These are phyloP conservation scores for Bipolaris gigantea DNA, from an alignment of 2,329 filamentous ascomycete genomes.

Conservation along the genomic window DNA sequence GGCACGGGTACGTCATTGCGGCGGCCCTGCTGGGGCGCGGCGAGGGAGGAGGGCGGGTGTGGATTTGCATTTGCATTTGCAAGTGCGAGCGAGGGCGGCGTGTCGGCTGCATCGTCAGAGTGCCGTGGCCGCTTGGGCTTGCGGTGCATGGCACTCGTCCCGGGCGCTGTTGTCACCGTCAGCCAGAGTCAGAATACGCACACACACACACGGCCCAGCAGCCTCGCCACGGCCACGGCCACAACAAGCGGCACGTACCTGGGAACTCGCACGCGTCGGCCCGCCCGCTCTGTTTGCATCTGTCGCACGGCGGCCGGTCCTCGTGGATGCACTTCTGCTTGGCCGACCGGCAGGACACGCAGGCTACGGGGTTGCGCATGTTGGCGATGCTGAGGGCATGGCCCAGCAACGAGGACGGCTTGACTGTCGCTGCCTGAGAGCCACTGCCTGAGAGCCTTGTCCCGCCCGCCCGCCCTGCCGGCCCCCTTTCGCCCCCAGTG, in stretches of 20 bases:
- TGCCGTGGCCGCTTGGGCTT: conserved; percentile 43
- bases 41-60: conserved; percentile 5
- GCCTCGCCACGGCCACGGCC: not conserved
- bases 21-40: conserved; percentile 19
- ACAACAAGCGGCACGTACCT: conserved; percentile 2
- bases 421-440: not conserved
- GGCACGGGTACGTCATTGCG: conserved; percentile 27
- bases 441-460: not conserved
- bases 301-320: conserved; percentile 44
- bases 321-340: conserved; percentile 48
- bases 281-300: conserved; percentile 41
- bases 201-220: not conserved
- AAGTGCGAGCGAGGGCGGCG: conserved; percentile 14
- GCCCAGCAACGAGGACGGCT: not conserved
- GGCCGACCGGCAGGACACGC: conserved; percentile 43
- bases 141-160: conserved; percentile 44
- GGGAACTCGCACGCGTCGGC: conserved; percentile 34
- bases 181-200: not conserved
- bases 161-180: conserved; percentile 34
- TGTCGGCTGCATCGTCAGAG: conserved; percentile 26
- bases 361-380: conserved; percentile 47
- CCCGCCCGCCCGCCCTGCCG: not conserved
- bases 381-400: not conserved
- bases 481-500: not conserved
- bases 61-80: not conserved